Percentiles rank a stretch among this genome's conserved stretches.
Conservation (phyloP, 2,329 filamentous ascomycete species). For the Colletotrichum gigasporum region DNA sequence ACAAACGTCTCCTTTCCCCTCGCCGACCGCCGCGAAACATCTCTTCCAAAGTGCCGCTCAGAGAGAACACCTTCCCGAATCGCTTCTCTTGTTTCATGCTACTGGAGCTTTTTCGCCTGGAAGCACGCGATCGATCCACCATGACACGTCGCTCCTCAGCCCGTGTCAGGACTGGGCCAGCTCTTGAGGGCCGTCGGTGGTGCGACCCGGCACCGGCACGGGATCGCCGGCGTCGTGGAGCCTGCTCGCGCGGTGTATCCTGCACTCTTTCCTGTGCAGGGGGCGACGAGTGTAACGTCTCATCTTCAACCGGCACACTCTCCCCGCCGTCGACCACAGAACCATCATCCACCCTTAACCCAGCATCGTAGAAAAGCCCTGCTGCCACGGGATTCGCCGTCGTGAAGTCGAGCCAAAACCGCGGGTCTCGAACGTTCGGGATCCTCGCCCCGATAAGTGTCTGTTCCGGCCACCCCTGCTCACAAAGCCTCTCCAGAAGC, state of each 20-base stretch:
- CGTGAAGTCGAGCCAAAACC: constrained; percentile 37
- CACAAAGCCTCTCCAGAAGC: constrained; percentile 44
- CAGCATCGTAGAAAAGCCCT: constrained; percentile 33
- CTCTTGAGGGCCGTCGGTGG: background rate
- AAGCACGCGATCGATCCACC: background rate
- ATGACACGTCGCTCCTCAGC: background rate
- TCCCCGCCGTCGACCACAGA: background rate
- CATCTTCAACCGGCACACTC: background rate
- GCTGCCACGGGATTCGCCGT: constrained; percentile 9
- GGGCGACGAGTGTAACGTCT: background rate
- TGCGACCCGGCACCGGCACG: background rate
- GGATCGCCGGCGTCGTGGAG: background rate
- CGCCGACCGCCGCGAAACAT: background rate
- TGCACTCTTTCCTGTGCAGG: background rate
- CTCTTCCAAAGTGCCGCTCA: background rate
- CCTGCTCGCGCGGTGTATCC: background rate
- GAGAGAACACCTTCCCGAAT: background rate
- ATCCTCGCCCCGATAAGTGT: constrained; percentile 21
- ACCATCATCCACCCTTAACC: constrained; percentile 1
- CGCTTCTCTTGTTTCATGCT: background rate
- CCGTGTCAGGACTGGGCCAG: background rate
- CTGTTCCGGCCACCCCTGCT: constrained; percentile 33
- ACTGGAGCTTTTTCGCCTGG: background rate
- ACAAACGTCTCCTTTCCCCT: no score
- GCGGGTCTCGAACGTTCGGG: constrained; percentile 23